Evolutionary conservation across 1,284 basidiomycete species (phyloP).

Genomic region (Schizophyllum commune): DNA sequence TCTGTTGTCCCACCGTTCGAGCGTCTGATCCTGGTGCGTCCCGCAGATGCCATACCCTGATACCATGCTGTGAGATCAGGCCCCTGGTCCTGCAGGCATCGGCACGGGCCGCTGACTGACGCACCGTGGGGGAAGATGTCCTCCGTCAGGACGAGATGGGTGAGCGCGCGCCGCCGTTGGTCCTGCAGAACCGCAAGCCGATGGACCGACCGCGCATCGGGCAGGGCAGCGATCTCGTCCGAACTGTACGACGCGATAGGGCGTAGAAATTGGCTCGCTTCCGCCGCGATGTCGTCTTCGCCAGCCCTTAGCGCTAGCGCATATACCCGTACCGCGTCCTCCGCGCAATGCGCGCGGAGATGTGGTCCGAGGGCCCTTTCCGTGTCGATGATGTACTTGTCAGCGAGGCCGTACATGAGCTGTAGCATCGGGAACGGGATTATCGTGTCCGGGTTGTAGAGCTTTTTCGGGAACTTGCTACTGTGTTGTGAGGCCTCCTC

Average conservation of each 20-base stretch:
- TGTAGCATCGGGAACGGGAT: conserved; percentile 58
- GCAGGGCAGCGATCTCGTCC: conserved; percentile 43
- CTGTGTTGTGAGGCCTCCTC: conserved; percentile 13
- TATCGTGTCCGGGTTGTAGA: conserved; percentile 32
- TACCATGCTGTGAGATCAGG: conserved; percentile 10
- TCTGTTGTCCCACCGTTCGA: conserved; percentile 39
- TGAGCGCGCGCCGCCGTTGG: conserved; percentile 41
- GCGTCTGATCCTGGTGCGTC: conserved; percentile 36
- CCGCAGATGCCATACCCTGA: conserved; percentile 53
- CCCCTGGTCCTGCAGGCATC: conserved; percentile 17
- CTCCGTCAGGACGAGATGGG: conserved; percentile 41
- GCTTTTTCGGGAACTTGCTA: conserved; percentile 20
- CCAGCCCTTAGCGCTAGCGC: conserved; percentile 36
- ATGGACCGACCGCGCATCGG: conserved; percentile 52
- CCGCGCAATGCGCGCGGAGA: conserved; percentile 44
- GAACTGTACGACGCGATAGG: conserved; percentile 47
- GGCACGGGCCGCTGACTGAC: conserved; percentile 13
- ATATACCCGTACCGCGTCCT: conserved; percentile 49
- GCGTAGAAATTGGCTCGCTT: conserved; percentile 48
- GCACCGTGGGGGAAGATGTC: conserved; percentile 59
- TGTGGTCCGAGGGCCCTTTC: conserved; percentile 37
- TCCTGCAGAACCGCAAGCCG: conserved; percentile 48
- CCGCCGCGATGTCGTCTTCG: conserved; percentile 37
- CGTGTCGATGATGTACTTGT: conserved; percentile 53
- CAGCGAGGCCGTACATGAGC: conserved; percentile 43